phyloP scores from a whole-genome alignment of 352 stramenopile genomes.

The Elongisporangium undulatum region DNA sequence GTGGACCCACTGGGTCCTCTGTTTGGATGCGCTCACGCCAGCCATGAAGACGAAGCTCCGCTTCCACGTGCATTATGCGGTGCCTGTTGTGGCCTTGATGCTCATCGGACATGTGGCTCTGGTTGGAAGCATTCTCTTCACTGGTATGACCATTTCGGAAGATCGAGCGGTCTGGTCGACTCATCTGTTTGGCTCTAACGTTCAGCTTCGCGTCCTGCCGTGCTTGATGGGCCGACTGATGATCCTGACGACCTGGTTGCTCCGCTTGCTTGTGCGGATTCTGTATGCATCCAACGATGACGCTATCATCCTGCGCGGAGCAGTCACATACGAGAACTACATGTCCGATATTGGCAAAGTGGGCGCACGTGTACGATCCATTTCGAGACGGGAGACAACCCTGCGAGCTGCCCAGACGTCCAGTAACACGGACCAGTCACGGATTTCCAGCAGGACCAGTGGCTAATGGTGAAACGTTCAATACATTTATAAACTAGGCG shows the following conservation, averaged over 20 bases:
- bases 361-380: background rate
- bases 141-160: background rate
- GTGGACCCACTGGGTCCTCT: conserved; percentile 15
- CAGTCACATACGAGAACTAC: background rate
- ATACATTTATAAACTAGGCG: background rate
- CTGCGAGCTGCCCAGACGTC: too few relatives aligned
- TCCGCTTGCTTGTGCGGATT: background rate
- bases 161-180: background rate
- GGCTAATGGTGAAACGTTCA: background rate
- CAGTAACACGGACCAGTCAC: background rate
- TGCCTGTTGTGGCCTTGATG: background rate
- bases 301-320: background rate
- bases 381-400: background rate
- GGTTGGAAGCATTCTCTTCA: background rate
- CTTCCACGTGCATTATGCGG: background rate
- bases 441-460: background rate
- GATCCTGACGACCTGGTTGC: background rate
- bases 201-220: background rate
- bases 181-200: background rate
- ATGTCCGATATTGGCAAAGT: background rate
- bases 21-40: conserved; percentile 9
- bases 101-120: background rate
- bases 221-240: background rate
- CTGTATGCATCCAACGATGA: background rate
- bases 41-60: conserved; percentile 6